Base-by-base conservation (phyloP, 805 yeast genomes). In the Suhomyces canberraensis region DNA sequence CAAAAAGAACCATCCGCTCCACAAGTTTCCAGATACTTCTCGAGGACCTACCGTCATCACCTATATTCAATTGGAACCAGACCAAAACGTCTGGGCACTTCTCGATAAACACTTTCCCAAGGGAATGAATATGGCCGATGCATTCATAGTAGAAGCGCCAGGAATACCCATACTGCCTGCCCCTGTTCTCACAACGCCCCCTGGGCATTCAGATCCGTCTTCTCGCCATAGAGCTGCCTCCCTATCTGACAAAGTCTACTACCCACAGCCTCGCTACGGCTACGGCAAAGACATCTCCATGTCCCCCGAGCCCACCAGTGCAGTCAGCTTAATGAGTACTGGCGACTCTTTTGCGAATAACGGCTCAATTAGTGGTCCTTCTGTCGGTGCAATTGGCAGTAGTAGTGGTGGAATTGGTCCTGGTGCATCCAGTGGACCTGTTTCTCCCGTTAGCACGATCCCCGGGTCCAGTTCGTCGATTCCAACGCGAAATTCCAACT, bases 81-180 rank as follows among this genome's bases (percentile, higher is more conserved):
- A 84, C 50, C 74, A 71, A 33, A 56, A 64, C 14, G 76, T 85
- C 1, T 78, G 79, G 76, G 57, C 61, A 8, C 47, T 83, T 0
- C 46, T 85, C 7, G 89, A 84, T 40, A 61, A 62, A 15, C 73
- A 71, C 47, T 84, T 63, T 51, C 86, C 89, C 0, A 54, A 64
- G n/a, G 87, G 88, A 0, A 84, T 83, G 89, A 45, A 56, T 2
- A 73, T 81, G 71, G 60, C 64, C 13, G 87, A 82, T 33, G 83
- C 91, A 0, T 66, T 84, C 20, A 54, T 82, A 2, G 69, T 84
- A 11, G 84, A 75, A 29, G 24, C 26, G 11, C 26, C 41, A 25
- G 34, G n/a, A 11, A 5, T 13, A 6, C 13, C 8, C 27, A 8
- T 25, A 16, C 17, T 33, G 8, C 40, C 41, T n/a, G 41, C 40